phyloP scores from a whole-genome alignment of 768 basidiomycete genomes.

The Tubosaeta brunneosetosa region DNA sequence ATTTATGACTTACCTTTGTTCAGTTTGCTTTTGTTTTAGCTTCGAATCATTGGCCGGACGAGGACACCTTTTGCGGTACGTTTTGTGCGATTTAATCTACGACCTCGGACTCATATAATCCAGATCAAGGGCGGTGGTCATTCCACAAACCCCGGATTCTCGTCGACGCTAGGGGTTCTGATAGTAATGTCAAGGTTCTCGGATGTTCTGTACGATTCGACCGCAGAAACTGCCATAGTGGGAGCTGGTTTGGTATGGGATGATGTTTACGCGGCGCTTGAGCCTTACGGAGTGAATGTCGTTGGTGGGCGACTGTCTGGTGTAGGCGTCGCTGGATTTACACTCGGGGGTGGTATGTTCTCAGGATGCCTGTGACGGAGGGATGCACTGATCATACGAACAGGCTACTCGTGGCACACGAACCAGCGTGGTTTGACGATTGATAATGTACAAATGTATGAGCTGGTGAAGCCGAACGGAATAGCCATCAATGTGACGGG shows the following conservation, averaged over 20 bases:
- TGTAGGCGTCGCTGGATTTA: too few species aligned
- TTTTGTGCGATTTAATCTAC: neutral
- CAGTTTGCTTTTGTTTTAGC: neutral
- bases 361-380: too few species aligned
- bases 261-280: slow-evolving; percentile 40
- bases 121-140: slow-evolving; percentile 61
- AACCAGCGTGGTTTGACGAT: too few species aligned
- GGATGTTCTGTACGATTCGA: slow-evolving; percentile 37
- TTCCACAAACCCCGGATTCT: too few species aligned
- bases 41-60: slow-evolving; percentile 37
- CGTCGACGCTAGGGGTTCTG: too few species aligned
- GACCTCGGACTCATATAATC: neutral
- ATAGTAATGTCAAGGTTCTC: too few species aligned
- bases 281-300: slow-evolving; percentile 44
- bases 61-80: too few species aligned
- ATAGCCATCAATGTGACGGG: slow-evolving; percentile 25
- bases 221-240: slow-evolving; percentile 35
- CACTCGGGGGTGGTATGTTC: slow-evolving; percentile 45
- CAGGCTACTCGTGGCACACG: slow-evolving; percentile 59
- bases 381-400: too few species aligned
- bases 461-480: slow-evolving; percentile 48
- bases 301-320: slow-evolving; percentile 51
- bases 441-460: slow-evolving; percentile 46
- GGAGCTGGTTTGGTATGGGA: too few species aligned
- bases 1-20: too few species aligned